Percentiles rank a stretch among this genome's conserved stretches.
Evolutionary conservation across 2,329 filamentous ascomycete genomes (phyloP).

Genomic region (Lomentospora prolificans): DNA sequence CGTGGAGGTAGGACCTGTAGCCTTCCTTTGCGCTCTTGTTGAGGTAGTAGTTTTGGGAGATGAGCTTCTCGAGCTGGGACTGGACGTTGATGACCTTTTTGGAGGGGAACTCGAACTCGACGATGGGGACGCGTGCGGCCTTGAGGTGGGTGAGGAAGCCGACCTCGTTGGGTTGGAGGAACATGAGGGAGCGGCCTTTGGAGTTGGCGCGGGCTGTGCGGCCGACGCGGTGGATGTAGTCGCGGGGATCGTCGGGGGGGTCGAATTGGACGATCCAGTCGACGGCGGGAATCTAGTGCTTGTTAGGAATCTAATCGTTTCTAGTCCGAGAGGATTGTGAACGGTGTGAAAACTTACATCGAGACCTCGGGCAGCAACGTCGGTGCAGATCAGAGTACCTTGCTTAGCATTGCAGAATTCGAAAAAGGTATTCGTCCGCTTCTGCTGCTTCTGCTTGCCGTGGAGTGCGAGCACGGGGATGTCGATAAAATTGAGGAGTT

Average conservation of each 20-base stretch:
- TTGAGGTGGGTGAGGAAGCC: slow-evolving; percentile 89
- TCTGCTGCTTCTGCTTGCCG: slow-evolving; percentile 97
- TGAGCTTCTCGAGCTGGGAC: slow-evolving; percentile 86
- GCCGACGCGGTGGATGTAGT: slow-evolving; percentile 94
- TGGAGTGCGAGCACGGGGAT: slow-evolving; percentile 78
- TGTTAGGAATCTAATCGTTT: too few species aligned
- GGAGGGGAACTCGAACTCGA: slow-evolving; percentile 89
- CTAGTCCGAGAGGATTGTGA: too few species aligned
- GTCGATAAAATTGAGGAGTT: slow-evolving; percentile 96
- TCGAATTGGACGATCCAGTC: slow-evolving; percentile 97
- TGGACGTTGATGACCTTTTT: slow-evolving; percentile 89
- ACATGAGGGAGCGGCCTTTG: slow-evolving; percentile 84
- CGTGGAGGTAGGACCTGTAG: slow-evolving; percentile 86
- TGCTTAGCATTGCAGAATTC: slow-evolving; percentile 72
- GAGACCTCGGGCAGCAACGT: slow-evolving; percentile 87
- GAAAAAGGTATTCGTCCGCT: slow-evolving; percentile 97
- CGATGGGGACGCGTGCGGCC: slow-evolving; percentile 81
- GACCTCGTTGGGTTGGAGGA: slow-evolving; percentile 84
- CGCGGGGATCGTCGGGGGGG: slow-evolving; percentile 78
- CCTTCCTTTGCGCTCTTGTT: slow-evolving; percentile 75
- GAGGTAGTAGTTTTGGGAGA: slow-evolving; percentile 91
- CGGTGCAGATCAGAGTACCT: slow-evolving; percentile 88
- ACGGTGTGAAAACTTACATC: slow-evolving; percentile 47
- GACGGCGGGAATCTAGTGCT: slow-evolving; percentile 67
- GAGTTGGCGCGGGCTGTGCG: slow-evolving; percentile 77